These are phyloP conservation scores for Candida ponderosae DNA, from an alignment of 805 yeast genomes.

Conservation along the genomic window DNA sequence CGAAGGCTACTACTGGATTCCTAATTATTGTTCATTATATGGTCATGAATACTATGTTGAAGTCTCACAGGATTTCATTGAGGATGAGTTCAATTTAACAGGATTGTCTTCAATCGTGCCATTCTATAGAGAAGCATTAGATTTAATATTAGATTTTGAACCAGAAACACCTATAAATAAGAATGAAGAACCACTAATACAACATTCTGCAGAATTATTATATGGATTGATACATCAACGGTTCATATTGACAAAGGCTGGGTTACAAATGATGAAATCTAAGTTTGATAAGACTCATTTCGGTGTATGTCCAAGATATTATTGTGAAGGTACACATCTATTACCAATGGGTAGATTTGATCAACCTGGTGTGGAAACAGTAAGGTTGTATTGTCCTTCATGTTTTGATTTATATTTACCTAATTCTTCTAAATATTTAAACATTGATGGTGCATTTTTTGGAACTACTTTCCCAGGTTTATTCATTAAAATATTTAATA, in stretches of 20 bases:
- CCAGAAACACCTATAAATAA: constrained; percentile 44
- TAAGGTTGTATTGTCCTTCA: constrained; percentile 87
- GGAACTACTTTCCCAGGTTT: constrained; percentile 95
- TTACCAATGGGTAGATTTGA: constrained; percentile 91
- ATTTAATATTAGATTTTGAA: constrained; percentile 79
- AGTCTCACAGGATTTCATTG: constrained; percentile 86
- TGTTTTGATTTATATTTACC: constrained; percentile 91
- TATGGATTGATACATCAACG: constrained; percentile 95
- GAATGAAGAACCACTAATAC: constrained; percentile 67
- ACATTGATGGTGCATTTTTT: constrained; percentile 94
- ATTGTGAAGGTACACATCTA: constrained; percentile 83
- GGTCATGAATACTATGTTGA: constrained; percentile 86
- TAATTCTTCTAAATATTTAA: constrained; percentile 73
- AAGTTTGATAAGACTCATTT: constrained; percentile 85
- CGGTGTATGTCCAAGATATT: constrained; percentile 86
- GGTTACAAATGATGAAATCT: constrained; percentile 86
- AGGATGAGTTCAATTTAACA: constrained; percentile 93
- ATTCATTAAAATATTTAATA: constrained; percentile 87
- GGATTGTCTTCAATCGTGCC: constrained; percentile 84
- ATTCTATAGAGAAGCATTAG: constrained; percentile 84
- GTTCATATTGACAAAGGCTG: constrained; percentile 81
- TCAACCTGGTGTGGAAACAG: constrained; percentile 86
- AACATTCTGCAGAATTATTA: constrained; percentile 84
- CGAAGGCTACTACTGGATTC: constrained; percentile 47
- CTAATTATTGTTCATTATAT: constrained; percentile 43